Conservation (phyloP, 768 basidiomycete species). For the Myochromella boudieri region DNA sequence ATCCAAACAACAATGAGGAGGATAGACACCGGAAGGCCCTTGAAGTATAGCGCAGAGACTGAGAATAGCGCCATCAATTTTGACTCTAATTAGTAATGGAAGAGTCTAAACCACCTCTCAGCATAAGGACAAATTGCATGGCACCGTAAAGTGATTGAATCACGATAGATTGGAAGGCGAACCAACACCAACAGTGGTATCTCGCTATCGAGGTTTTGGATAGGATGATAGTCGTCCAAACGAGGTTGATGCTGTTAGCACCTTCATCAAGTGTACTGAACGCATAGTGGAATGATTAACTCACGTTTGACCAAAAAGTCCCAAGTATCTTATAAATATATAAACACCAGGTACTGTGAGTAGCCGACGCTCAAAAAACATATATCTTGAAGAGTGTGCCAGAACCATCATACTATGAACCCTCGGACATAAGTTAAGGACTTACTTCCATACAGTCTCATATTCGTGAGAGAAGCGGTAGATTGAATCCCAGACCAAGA, state of each 20-base stretch:
- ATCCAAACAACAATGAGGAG: conserved; percentile 5
- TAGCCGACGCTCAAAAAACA: neutral
- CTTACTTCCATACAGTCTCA: conserved; percentile 13
- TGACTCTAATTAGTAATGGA: neutral
- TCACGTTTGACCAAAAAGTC: conserved; percentile 16
- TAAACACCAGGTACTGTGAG: conserved; percentile 6
- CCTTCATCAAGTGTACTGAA: too few relatives aligned
- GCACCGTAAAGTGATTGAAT: conserved; percentile 15
- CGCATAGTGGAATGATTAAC: neutral
- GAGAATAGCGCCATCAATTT: neutral
- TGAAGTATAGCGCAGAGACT: conserved; percentile 14
- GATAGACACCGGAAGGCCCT: neutral
- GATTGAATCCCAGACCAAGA: conserved; percentile 11
- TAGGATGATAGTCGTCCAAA: conserved; percentile 7
- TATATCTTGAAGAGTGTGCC: neutral
- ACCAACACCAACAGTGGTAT: conserved; percentile 10
- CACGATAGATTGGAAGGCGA: conserved; percentile 13
- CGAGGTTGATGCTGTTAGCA: conserved; percentile 10
- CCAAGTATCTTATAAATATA: conserved; percentile 17
- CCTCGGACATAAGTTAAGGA: neutral
- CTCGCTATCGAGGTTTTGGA: neutral
- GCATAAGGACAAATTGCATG: conserved; percentile 16
- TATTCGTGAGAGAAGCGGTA: conserved; percentile 7
- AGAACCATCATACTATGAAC: too few relatives aligned
- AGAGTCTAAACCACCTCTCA: conserved; percentile 13